Evolutionary conservation across 371 early-diverging fungal species (phyloP), one percentile per base, ranked within the genome.

Genomic region (Paraphysoderma sedebokerense): DNA sequence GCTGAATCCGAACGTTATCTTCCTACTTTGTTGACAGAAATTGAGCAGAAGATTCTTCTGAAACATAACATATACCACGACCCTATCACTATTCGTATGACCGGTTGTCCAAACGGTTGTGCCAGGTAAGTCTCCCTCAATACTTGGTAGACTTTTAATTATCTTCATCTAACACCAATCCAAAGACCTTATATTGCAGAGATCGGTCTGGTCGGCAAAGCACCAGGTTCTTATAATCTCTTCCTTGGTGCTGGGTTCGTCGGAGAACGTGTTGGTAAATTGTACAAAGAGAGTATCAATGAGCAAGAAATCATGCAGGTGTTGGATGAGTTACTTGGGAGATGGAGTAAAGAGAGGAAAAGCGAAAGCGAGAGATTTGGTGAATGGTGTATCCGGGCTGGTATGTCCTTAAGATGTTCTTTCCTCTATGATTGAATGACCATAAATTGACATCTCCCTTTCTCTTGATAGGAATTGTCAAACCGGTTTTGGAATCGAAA

Each of bases 61-160:
- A 67, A 79, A 33, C n/a, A n/a, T n/a, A n/a, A n/a, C n/a, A n/a
- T n/a, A n/a, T n/a, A n/a, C n/a, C 69, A 85, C 33, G 85, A 89
- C 59, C 82, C 86, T 40, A 86, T 92, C 56, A 82, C 82, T 22
- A 85, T 90, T 54, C 80, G 92, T 58, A 92, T 92, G 92, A 90
- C 92, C 0, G 92, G 92, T 49, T 92, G 92, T 58, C 92, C 92
- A 23, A 92, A 92, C 62, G 90, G 90, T 51, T 92, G 92, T 56
- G 88, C 92, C 19, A 67, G n/a, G n/a, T n/a, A n/a, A n/a, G n/a
- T n/a, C n/a, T n/a, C n/a, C n/a, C n/a, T n/a, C n/a, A n/a, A n/a
- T n/a, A n/a, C n/a, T n/a, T n/a, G n/a, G n/a, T n/a, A n/a, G n/a
- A n/a, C n/a, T n/a, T n/a, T n/a, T n/a, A n/a, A n/a, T n/a, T n/a